These are phyloP conservation scores for Pseudophaeomoniella oleicola DNA, from an alignment of 2,329 filamentous ascomycete species.

Conservation along the genomic window DNA sequence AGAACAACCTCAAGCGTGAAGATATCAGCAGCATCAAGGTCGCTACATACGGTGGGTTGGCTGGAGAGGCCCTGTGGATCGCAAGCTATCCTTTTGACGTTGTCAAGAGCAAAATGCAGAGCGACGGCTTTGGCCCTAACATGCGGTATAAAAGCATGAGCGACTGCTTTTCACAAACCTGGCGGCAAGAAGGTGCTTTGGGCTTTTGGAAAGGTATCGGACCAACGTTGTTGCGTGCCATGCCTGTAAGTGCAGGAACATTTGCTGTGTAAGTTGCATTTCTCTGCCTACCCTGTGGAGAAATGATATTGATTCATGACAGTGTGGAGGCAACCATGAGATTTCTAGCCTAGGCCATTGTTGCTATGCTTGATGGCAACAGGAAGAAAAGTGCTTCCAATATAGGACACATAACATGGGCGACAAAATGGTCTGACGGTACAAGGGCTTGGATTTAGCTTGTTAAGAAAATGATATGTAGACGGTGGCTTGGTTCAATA, in stretches of 20 bases:
- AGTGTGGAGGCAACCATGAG: not conserved
- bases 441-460: no score
- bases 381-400: no score
- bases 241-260: conserved; percentile 96
- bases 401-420: no score
- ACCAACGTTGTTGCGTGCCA: conserved; percentile 80
- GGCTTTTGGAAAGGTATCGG: conserved; percentile 94
- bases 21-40: conserved; percentile 75
- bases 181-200: conserved; percentile 55
- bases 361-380: no score
- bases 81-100: conserved; percentile 92
- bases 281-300: not conserved
- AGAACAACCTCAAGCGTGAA: conserved; percentile 60
- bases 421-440: no score
- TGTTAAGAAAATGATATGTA: no score
- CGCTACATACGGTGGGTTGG: conserved; percentile 80
- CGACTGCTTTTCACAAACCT: conserved; percentile 78
- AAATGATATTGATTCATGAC: not conserved
- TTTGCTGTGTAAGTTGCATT: conserved; percentile 53
- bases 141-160: conserved; percentile 67
- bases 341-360: not conserved
- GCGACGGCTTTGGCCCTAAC: conserved; percentile 63
- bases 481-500: no score
- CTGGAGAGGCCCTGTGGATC: conserved; percentile 88
- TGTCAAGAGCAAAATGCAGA: conserved; percentile 99